Percentiles rank a stretch among this genome's conserved stretches.
Evolutionary conservation across 768 basidiomycete species (phyloP).

Genomic region (Kwoniella dendrophila): DNA sequence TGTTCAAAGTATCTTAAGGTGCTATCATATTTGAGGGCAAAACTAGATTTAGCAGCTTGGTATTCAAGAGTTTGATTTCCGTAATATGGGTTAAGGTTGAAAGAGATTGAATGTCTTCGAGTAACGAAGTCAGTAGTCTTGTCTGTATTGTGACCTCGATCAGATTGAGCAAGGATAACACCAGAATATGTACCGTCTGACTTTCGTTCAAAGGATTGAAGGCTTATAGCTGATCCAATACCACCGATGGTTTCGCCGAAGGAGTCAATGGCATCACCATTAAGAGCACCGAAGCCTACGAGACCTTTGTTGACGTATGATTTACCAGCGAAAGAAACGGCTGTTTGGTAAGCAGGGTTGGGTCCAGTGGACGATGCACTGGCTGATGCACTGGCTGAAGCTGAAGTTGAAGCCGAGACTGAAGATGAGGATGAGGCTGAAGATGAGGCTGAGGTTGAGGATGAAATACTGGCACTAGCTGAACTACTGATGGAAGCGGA

Average conservation of each 20-base stretch:
- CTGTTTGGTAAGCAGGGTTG: slow-evolving; percentile 29
- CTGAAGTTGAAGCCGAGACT: background rate
- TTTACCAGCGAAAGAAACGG: slow-evolving; percentile 29
- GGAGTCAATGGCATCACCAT: slow-evolving; percentile 29
- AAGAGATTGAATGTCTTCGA: slow-evolving; percentile 67
- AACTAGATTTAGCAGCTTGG: slow-evolving; percentile 61
- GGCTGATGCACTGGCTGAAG: slow-evolving; percentile 2
- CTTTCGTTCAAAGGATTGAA: slow-evolving; percentile 56
- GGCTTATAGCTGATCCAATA: slow-evolving; percentile 66
- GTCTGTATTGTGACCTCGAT: slow-evolving; percentile 62
- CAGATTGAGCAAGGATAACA: slow-evolving; percentile 64
- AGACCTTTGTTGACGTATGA: slow-evolving; percentile 46
- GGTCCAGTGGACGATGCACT: slow-evolving; percentile 18
- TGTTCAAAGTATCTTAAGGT: slow-evolving; percentile 63
- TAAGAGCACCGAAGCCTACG: slow-evolving; percentile 39
- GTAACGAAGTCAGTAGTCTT: slow-evolving; percentile 66
- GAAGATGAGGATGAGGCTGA: background rate
- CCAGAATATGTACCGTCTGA: slow-evolving; percentile 60
- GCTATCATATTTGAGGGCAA: slow-evolving; percentile 61
- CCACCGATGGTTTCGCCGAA: slow-evolving; percentile 59
- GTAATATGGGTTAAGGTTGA: slow-evolving; percentile 65
- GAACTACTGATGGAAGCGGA: slow-evolving; percentile 1
- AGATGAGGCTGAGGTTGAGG: background rate
- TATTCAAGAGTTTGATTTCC: slow-evolving; percentile 59
- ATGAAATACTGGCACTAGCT: background rate